phyloP scores from a whole-genome alignment of 306 rosid genomes.

The Vicia villosa region DNA sequence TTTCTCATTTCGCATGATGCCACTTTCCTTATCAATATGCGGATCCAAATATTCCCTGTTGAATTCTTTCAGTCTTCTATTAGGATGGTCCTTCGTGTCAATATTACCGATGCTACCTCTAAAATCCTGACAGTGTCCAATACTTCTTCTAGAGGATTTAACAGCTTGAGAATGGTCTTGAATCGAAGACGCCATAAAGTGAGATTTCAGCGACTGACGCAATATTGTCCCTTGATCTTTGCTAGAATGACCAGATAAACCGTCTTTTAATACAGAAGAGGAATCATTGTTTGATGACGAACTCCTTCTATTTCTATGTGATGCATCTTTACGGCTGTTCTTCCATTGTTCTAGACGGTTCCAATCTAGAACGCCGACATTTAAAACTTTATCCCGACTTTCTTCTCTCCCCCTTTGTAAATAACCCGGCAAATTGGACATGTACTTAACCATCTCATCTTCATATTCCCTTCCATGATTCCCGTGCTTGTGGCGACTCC shows the following conservation, averaged over 20 bases:
- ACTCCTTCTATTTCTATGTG: slow-evolving; percentile 47
- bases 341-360: slow-evolving; percentile 79
- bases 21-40: slow-evolving; percentile 39
- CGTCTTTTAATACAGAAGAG: slow-evolving; percentile 57
- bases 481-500: slow-evolving; percentile 45
- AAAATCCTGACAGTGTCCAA: slow-evolving; percentile 47
- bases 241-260: slow-evolving; percentile 55
- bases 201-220: slow-evolving; percentile 59
- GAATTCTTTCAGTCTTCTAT: slow-evolving; percentile 38
- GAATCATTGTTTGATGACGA: slow-evolving; percentile 54
- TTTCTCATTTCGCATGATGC: slow-evolving; percentile 30
- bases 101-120: slow-evolving; percentile 34
- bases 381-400: slow-evolving; percentile 65
- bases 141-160: slow-evolving; percentile 41
- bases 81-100: slow-evolving; percentile 40
- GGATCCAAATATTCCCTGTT: slow-evolving; percentile 40
- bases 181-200: slow-evolving; percentile 48
- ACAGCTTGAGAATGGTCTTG: slow-evolving; percentile 45
- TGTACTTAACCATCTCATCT: slow-evolving; percentile 85
- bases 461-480: slow-evolving; percentile 46
- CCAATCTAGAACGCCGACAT: slow-evolving; percentile 98
- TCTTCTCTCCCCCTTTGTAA: slow-evolving; percentile 69
- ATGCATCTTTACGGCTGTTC: slow-evolving; percentile 45
- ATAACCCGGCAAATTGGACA: slow-evolving; percentile 90
- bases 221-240: slow-evolving; percentile 42